Base-by-base conservation (phyloP, 2,329 filamentous ascomycete species). In the Lomentospora prolificans region DNA sequence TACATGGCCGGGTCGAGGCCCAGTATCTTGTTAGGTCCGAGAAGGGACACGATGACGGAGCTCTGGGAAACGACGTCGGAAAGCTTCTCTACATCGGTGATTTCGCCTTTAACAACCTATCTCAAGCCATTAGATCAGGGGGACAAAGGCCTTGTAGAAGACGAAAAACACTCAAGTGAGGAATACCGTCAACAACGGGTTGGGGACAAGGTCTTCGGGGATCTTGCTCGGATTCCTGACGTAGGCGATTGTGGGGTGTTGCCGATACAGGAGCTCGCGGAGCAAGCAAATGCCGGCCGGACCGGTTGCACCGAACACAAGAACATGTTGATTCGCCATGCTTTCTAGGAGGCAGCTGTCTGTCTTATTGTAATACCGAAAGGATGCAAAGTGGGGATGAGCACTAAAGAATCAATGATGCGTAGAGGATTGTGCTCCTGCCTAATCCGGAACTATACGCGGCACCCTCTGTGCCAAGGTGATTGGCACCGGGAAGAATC, bases 301-400 rank as follows among this genome's bases (percentile, higher is more conserved):
- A 3, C 66, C 66, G 1, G 66, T 69, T n/a, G 57, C 65, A 1
- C 67, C 66, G 8, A 69, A 59, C 2, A 69, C 63, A 2, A 68
- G 62, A 14, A 65, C 55, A 19, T 9, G 25, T 3, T 25, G 50
- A 12, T n/a, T 50, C 9, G 46, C 14, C 46, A 50, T 50, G n/a
- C 36, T 41, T 41, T 17, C 4, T 8, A n/a, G n/a, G n/a, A n/a
- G n/a, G n/a, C 14, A 41, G 4, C n/a, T 17, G 36, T 7, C 36
- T 41, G n/a, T 17, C 12, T 3, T 14, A 8, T n/a, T n/a, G n/a
- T n/a, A n/a, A n/a, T n/a, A n/a, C n/a, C n/a, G n/a, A n/a, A n/a
- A n/a, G n/a, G n/a, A n/a, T n/a, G 36, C n/a, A 41, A 19, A 41
- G 36, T 41, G 36, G n/a, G n/a, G n/a, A n/a, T n/a, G n/a, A n/a